phyloP scores from a whole-genome alignment of 2,329 filamentous ascomycete genomes.

The Cadophora gregata region DNA sequence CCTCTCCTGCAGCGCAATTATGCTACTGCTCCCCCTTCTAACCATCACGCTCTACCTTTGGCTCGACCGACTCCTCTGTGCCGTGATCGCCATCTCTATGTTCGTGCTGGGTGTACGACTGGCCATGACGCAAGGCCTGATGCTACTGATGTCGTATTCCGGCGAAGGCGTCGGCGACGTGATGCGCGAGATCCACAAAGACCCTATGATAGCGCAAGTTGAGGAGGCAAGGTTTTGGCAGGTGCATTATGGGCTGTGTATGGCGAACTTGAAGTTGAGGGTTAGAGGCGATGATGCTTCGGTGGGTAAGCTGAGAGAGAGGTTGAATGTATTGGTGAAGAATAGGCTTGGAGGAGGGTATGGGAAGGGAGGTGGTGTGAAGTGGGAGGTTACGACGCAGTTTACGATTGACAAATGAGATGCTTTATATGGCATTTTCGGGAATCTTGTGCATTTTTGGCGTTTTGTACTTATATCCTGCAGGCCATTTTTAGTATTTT shows the following conservation, averaged over 20 bases:
- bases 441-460: slow-evolving; percentile 1
- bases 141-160: slow-evolving; percentile 91
- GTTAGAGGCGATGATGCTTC: slow-evolving; percentile 75
- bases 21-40: slow-evolving; percentile 82
- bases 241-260: slow-evolving; percentile 94
- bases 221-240: slow-evolving; percentile 98
- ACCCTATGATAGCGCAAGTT: slow-evolving; percentile 75
- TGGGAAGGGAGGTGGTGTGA: slow-evolving; percentile 76
- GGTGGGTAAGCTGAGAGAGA: slow-evolving; percentile 74
- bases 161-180: slow-evolving; percentile 57
- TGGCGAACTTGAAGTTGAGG: slow-evolving; percentile 88
- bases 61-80: slow-evolving; percentile 83
- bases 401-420: slow-evolving; percentile 50
- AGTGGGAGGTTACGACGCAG: slow-evolving; percentile 94
- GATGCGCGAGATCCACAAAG: slow-evolving; percentile 83
- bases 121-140: slow-evolving; percentile 84
- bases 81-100: slow-evolving; percentile 85
- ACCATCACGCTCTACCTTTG: slow-evolving; percentile 81
- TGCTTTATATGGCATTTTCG: background rate
- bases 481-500: background rate
- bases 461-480: slow-evolving; percentile 7
- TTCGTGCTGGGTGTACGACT: slow-evolving; percentile 84
- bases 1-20: slow-evolving; percentile 79
- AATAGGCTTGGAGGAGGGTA: slow-evolving; percentile 89
- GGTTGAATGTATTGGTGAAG: slow-evolving; percentile 78